Percentiles rank a stretch among this genome's conserved stretches.
Evolutionary conservation across 176 grass and related monocot species (phyloP).

Genomic region (Urochloa ruziziensis): DNA sequence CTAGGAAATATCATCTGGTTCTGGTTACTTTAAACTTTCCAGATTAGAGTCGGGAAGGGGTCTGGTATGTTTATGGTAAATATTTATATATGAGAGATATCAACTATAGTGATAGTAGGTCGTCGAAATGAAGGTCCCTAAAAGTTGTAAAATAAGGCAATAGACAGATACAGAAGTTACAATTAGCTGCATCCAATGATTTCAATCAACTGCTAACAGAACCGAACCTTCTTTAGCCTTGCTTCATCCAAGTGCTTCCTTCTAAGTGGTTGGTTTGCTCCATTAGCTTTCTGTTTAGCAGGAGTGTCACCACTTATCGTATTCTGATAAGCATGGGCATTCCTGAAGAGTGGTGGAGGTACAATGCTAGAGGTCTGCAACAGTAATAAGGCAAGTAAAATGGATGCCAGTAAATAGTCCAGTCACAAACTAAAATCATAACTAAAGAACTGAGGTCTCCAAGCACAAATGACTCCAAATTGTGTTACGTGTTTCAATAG

Average conservation of each 20-base stretch:
- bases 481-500: not conserved
- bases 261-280: slow-evolving; percentile 64
- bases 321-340: slow-evolving; percentile 70
- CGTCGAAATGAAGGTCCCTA: not conserved
- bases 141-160: not conserved
- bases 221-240: slow-evolving; percentile 87
- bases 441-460: not conserved
- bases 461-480: slow-evolving; percentile 4
- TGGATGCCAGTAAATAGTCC: not conserved
- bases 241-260: slow-evolving; percentile 92
- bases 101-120: not conserved
- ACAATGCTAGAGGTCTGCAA: slow-evolving; percentile 64
- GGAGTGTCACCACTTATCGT: slow-evolving; percentile 49
- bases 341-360: slow-evolving; percentile 80
- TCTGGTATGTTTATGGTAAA: not conserved
- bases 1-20: slow-evolving; percentile 17
- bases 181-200: slow-evolving; percentile 1
- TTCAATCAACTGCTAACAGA: slow-evolving; percentile 17
- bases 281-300: slow-evolving; percentile 67
- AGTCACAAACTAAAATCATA: slow-evolving; percentile 8
- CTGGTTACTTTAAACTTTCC: not conserved
- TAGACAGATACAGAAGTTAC: not conserved
- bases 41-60: not conserved
- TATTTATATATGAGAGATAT: not conserved
- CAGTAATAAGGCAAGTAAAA: slow-evolving; percentile 30